phyloP scores from a whole-genome alignment of 2,329 filamentous ascomycete genomes.

The Penicillium sp. region DNA sequence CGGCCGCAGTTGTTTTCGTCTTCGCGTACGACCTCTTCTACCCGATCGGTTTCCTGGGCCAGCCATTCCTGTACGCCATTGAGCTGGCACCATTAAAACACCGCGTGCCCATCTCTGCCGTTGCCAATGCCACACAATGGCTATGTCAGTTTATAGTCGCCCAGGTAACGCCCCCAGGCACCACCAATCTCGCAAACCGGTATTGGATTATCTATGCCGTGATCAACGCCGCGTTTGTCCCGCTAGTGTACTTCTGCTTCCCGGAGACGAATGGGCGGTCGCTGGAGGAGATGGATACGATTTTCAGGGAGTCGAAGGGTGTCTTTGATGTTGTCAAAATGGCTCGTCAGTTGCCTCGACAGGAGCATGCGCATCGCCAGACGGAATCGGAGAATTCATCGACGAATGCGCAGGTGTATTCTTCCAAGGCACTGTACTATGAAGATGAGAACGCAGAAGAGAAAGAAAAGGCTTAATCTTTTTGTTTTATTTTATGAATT shows the following conservation, averaged over 20 bases:
- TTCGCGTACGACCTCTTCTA: conserved; percentile 36
- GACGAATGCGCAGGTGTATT: neutral
- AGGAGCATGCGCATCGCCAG: neutral
- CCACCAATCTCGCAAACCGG: conserved; percentile 26
- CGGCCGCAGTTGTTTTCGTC: conserved; percentile 41
- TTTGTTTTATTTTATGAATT: neutral
- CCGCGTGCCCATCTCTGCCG: conserved; percentile 33
- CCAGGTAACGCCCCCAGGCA: conserved; percentile 25
- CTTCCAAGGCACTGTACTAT: neutral
- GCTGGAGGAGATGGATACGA: conserved; percentile 28
- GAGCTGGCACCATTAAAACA: conserved; percentile 41
- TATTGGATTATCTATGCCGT: conserved; percentile 23
- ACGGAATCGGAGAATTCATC: conserved; percentile 5
- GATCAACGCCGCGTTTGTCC: conserved; percentile 20
- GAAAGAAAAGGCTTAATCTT: neutral
- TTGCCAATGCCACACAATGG: conserved; percentile 37
- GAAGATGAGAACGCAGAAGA: neutral
- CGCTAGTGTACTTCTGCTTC: conserved; percentile 25
- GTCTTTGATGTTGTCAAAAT: conserved; percentile 9
- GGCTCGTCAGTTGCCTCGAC: neutral
- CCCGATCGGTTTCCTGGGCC: conserved; percentile 58
- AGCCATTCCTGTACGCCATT: conserved; percentile 55
- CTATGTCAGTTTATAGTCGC: conserved; percentile 32
- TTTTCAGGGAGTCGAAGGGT: conserved; percentile 22
- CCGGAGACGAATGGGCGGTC: conserved; percentile 30